Base-by-base conservation (phyloP, 345 rosid species). In the Aegle marmelos region DNA sequence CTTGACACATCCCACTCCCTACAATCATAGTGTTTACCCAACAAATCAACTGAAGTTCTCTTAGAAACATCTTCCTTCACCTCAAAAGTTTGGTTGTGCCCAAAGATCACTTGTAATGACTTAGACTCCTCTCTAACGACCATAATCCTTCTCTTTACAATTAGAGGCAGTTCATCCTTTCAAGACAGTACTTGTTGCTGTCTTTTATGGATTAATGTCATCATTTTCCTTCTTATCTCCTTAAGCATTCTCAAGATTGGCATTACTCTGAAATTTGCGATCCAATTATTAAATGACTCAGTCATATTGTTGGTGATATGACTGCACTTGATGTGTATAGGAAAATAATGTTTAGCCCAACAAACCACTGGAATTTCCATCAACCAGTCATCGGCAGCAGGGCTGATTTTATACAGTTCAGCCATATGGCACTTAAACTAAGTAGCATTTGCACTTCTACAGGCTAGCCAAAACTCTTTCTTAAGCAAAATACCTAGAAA, bases 141-240 rank as follows among this genome's bases (percentile, higher is more conserved):
- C 0, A 14, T 13, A 61, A 61, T 28, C 31, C 7, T 5, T 14
- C 31, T 28, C 1, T 1, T 61, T 0, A 13, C 17, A 3, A 27
- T 0, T 10, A 3, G 0, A 0, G 65, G 5, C 0, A 61, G 5
- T 4, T 25, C 30, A 9, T 27, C 19, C 0, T 27, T 6, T 21
- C 33, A 61, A 1, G 6, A 4, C 8, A 1, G 0, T 1, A 4
- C 36, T 5, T 61, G 0, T 10, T 10, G 11, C 0, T 60, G 14
- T 10, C 33, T 60, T 11, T 10, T 10, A 3, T 60, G 14, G 4
- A 60, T 60, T 9, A 60, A 28, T 24, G 2, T 25, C 33, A 60
- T 60, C 0, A 9, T 1, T 28, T 25, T 60, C 2, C 31, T 11
- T 4, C 31, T 25, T 0, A 60, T 9, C 1, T 60, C 33, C 11